Conservation (phyloP, 2,329 filamentous ascomycete species). For the Alternaria conjuncta region DNA sequence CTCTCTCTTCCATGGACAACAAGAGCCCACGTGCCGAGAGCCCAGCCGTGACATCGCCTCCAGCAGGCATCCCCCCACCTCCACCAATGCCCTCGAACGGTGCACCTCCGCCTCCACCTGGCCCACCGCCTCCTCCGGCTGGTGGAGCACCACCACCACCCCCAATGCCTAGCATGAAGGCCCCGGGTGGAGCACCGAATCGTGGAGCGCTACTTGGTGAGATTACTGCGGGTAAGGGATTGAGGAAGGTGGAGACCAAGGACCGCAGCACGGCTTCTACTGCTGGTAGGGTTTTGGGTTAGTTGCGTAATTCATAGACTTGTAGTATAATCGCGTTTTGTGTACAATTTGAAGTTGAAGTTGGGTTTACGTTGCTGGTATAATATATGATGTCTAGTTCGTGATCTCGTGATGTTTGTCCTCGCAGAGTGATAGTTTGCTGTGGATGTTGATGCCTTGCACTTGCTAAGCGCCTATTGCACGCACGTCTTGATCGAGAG, state of each 20-base stretch:
- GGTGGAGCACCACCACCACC: slow-evolving; percentile 45
- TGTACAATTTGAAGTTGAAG: neutral
- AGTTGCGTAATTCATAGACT: neutral
- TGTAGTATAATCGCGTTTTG: slow-evolving; percentile 3
- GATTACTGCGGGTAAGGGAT: slow-evolving; percentile 77
- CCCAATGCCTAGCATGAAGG: slow-evolving; percentile 53
- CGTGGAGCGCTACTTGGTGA: slow-evolving; percentile 74
- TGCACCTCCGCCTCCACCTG: slow-evolving; percentile 55
- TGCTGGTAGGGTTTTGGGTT: slow-evolving; percentile 72
- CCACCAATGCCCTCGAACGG: slow-evolving; percentile 56
- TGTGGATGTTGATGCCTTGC: too few relatives aligned
- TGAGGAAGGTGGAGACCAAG: slow-evolving; percentile 89
- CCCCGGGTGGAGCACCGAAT: slow-evolving; percentile 39
- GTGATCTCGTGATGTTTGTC: neutral
- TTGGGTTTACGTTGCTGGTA: neutral
- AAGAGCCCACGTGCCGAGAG: slow-evolving; percentile 59
- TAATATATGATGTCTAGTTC: neutral
- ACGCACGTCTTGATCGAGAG: too few relatives aligned
- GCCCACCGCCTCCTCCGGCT: slow-evolving; percentile 55
- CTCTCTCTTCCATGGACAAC: slow-evolving; percentile 81
- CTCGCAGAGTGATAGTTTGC: too few relatives aligned
- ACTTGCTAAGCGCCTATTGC: too few relatives aligned
- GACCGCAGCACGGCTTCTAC: slow-evolving; percentile 77
- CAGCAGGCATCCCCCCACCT: slow-evolving; percentile 58
- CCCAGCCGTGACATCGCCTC: slow-evolving; percentile 49